Evolutionary conservation across 345 rosid genomes (phyloP), one percentile per base, ranked within the genome.

Genomic region (Odontarrhena argentea): DNA sequence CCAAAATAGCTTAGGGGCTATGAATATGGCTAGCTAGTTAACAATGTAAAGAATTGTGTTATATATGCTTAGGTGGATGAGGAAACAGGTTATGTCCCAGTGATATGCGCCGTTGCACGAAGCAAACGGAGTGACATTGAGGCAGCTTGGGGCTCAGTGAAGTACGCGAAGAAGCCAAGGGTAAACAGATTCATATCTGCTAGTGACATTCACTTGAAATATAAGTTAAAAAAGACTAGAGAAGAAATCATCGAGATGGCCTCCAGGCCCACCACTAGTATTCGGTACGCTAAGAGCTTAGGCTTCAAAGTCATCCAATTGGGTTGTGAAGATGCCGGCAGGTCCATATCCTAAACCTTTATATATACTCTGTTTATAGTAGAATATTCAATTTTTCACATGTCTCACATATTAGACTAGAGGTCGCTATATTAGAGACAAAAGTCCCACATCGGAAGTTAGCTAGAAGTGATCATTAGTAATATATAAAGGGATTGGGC

Each of bases 241-340:
- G 79, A 80, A 38, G 86, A 93, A 78, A 92, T 93, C 10, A 38
- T 88, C 46, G 85, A 90, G 67, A 83, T 86, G 67, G 97, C 96
- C n/a, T n/a, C n/a, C n/a, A n/a, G n/a, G n/a, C n/a, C n/a, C 0
- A 58, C 78, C 37, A 82, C 74, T 51, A 80, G 85, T 90, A 83
- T 93, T 42, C 65, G 55, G 12, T 83, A 70, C 18, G 94, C 96
- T 4, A 73, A 86, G 68, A 83, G 83, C 71, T 80, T 93, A 75
- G 98, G 96, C 4, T 93, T 95, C 73, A 61, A 77, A 3, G 97
- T 90, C 57, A 78, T 93, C 12, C 85, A 85, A 77, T 77, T 93
- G 66, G 89, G 97, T 72, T 88, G 97, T 1, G 96, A 90, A 71
- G 98, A 93, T 67, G 98, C 94, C 24, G 92, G 94, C 78, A 93